These are phyloP conservation scores for Mycosphaerella sp. DNA, from an alignment of 2,329 filamentous ascomycete species.

Conservation along the genomic window DNA sequence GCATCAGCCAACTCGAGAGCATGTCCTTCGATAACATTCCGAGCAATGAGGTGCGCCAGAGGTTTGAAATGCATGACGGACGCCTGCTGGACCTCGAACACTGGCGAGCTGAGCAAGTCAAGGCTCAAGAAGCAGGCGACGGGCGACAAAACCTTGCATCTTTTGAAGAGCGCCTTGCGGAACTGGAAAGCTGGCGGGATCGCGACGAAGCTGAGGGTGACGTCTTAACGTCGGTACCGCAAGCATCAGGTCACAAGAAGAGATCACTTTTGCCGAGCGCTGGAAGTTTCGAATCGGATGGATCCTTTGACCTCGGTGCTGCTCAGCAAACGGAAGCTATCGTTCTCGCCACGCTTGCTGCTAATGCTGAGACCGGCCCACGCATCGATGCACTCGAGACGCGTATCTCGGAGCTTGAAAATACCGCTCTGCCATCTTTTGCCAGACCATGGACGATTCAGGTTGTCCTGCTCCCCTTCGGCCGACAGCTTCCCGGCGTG, in stretches of 20 bases:
- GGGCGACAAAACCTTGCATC: conserved; percentile 29
- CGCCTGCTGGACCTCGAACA: conserved; percentile 64
- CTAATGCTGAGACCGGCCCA: conserved; percentile 36
- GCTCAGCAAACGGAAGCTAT: conserved; percentile 31
- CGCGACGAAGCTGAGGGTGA: conserved; percentile 24
- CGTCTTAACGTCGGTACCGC: conserved; percentile 26
- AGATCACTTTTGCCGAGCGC: conserved; percentile 31
- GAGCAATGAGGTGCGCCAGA: conserved; percentile 64
- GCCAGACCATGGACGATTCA: conserved; percentile 66
- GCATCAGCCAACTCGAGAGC: conserved; percentile 63
- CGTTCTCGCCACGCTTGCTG: conserved; percentile 31
- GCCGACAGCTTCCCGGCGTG: conserved; percentile 46
- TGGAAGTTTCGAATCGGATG: conserved; percentile 39
- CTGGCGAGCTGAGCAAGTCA: conserved; percentile 32
- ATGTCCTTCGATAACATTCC: conserved; percentile 59
- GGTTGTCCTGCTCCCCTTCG: conserved; percentile 68
- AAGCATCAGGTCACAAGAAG: conserved; percentile 29
- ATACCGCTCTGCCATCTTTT: conserved; percentile 53
- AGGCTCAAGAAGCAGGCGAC: conserved; percentile 32
- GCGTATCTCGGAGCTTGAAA: conserved; percentile 50
- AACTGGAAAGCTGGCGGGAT: conserved; percentile 52
- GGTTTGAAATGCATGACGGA: conserved; percentile 59
- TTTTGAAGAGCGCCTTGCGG: conserved; percentile 58
- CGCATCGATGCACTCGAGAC: conserved; percentile 45
- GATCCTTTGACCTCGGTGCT: conserved; percentile 33